Base-by-base conservation (phyloP, 192 early-diverging fungal genomes). In the Coemansia sp. region DNA sequence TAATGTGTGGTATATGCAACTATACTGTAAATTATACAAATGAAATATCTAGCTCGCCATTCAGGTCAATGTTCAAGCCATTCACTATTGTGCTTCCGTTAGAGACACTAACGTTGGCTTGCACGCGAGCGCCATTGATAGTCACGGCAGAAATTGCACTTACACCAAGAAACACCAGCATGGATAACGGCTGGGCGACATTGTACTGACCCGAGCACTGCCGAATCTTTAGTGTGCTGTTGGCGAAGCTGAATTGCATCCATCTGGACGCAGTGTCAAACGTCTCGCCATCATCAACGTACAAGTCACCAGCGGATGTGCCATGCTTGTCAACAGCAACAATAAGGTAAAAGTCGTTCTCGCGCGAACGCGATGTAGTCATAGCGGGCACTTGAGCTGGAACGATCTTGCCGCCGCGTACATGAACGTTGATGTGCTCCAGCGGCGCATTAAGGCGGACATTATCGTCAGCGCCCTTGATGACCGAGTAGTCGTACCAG, bases 201-300 rank as follows among this genome's bases (percentile, higher is more conserved):
- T 25, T 32, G 30, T 42, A 56, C 31, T 22, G 14, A 3, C 68
- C 61, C 3, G 45, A 52, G 9, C 39, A 19, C 27, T 48, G 62
- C 2, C 5, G 17, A 10, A 71, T 56, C 8, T 23, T 37, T 11
- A 71, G 40, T 15, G 31, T 19, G 5, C 29, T 30, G 22, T 45
- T 9, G 21, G 13, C 10, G 31, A 41, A 71, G 29, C 22, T 17
- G 30, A 71, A 31, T 17, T 58, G 35, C n/a, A 71, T 10, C 68
- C 68, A 71, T 15, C 57, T 48, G 22, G 59, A 41, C 3, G 23
- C 33, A 3, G 39, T 53, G 19, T 68, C 38, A 13, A 82, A 37
- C n/a, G 73, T 77, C 19, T 81, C 67, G 13, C 86, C 86, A 51
- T 88, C 84, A 47, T 87, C 85, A 8, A 84, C 47, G 50, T 81